phyloP scores from a whole-genome alignment of 176 grass and related monocot species.

The Calamus simplicifolius region DNA sequence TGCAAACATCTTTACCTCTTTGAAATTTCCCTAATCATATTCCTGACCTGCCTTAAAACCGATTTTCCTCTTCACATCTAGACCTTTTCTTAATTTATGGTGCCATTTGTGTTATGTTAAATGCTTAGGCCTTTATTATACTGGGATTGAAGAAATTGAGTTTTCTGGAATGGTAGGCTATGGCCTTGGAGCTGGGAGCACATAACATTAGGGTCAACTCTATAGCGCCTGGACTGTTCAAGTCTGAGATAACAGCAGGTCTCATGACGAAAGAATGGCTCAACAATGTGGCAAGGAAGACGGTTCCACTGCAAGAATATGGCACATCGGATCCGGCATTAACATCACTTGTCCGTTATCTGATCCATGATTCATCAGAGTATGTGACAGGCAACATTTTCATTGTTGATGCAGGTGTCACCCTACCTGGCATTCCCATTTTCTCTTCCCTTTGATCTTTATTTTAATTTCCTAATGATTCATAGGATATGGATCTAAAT shows the following conservation, averaged over 20 bases:
- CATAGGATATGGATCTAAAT: too few species aligned
- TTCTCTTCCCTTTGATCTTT: constrained; percentile 30
- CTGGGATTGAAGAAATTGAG: not conserved
- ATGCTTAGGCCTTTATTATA: too few species aligned
- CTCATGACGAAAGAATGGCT: constrained; percentile 33
- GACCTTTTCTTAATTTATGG: too few species aligned
- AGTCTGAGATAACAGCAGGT: constrained; percentile 30
- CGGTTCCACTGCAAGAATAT: constrained; percentile 24
- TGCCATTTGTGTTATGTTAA: too few species aligned
- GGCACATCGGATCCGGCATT: constrained; percentile 30
- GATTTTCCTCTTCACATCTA: too few species aligned
- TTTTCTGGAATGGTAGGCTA: constrained; percentile 21
- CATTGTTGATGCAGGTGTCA: constrained; percentile 27
- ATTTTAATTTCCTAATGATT: too few species aligned
- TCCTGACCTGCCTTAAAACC: too few species aligned
- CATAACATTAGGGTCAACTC: constrained; percentile 33
- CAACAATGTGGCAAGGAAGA: constrained; percentile 15
- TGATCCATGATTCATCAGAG: constrained; percentile 33
- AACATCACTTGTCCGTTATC: constrained; percentile 32
- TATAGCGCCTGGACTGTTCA: constrained; percentile 36
- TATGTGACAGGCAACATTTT: constrained; percentile 41
- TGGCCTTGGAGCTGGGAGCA: constrained; percentile 33
- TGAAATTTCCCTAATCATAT: too few species aligned
- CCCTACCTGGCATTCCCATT: constrained; percentile 33
- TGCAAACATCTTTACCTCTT: too few species aligned